Evolutionary conservation across 306 rosid genomes (phyloP).

Genomic region (Cucumis cinereus): DNA sequence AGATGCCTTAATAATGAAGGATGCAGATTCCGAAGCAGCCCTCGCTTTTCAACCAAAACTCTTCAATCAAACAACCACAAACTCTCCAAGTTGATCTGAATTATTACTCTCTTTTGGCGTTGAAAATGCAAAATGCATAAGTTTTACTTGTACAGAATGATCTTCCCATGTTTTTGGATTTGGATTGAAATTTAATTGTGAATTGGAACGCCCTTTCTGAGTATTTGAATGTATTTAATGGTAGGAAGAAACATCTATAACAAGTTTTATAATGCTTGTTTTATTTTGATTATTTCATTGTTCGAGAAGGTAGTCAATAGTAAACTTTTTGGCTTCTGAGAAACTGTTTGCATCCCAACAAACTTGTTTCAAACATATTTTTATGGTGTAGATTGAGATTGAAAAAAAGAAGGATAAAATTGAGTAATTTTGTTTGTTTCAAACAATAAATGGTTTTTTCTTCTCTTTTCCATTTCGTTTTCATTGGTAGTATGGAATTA

Average conservation of each 20-base stretch:
- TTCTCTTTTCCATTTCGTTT: too few relatives aligned
- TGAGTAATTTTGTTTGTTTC: too few relatives aligned
- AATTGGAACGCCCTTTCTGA: background rate
- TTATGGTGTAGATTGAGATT: too few relatives aligned
- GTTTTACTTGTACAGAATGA: slow-evolving; percentile 4
- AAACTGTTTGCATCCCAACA: too few relatives aligned
- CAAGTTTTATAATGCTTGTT: background rate
- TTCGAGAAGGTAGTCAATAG: background rate
- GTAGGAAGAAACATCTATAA: background rate
- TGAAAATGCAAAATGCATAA: background rate
- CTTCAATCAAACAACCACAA: background rate
- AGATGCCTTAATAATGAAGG: background rate
- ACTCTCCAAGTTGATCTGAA: background rate
- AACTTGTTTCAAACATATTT: too few relatives aligned
- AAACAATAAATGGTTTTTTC: too few relatives aligned
- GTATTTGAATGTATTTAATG: background rate
- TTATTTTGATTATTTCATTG: background rate
- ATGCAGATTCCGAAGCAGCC: background rate
- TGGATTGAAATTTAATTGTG: background rate
- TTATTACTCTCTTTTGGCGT: background rate
- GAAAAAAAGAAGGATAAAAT: too few relatives aligned
- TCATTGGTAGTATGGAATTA: too few relatives aligned
- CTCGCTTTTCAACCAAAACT: background rate
- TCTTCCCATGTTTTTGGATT: background rate
- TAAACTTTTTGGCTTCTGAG: too few relatives aligned